Evolutionary conservation across 75 land plant genomes (phyloP), one percentile per base, ranked within the genome.

Genomic region (Sequoia sempervirens): DNA sequence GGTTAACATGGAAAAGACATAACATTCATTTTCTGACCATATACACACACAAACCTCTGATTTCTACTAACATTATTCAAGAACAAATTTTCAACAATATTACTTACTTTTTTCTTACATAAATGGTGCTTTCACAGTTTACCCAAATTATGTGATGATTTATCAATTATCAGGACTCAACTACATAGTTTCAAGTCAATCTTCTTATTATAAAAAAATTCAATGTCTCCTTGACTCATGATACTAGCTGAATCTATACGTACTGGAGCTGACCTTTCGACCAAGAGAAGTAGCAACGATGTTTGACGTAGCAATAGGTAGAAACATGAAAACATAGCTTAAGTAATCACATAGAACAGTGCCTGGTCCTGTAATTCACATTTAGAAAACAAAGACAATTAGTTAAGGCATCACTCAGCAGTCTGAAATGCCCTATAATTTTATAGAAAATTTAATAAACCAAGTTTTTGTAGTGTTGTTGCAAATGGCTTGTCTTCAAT

Each of bases 201-300:
- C 52, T 50, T 50, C 13, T 50, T 50, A 50, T 10, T 1, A 50
- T 50, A 64, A 64, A 64, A 26, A 64, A 64, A 8, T 64, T n/a
- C n/a, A 64, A 20, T 64, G 23, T 18, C 68, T 64, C 68, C 8
- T 64, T 26, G n/a, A 64, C 6, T 64, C n/a, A 28, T 23, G 36
- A 81, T 66, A 20, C 40, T 10, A 82, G 81, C 14, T 34, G 26
- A 58, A 84, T 69, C 45, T 23, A 54, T 11, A 47, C 3, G 56
- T 18, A 32, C 50, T 17, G n/a, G 38, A 81, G 83, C 88, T 45
- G 72, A 94, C 98, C 96, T 91, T 61, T 80, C 86, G 88, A 14
- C 96, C 98, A 75, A 96, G 95, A 2, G 96, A 88, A 82, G 96
- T 92, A n/a, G 98, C 96, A 80, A 96, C 92, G 93, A 96, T 86